These are phyloP conservation scores for Pisolithus marmoratus DNA, from an alignment of 768 basidiomycete species.

Conservation along the genomic window DNA sequence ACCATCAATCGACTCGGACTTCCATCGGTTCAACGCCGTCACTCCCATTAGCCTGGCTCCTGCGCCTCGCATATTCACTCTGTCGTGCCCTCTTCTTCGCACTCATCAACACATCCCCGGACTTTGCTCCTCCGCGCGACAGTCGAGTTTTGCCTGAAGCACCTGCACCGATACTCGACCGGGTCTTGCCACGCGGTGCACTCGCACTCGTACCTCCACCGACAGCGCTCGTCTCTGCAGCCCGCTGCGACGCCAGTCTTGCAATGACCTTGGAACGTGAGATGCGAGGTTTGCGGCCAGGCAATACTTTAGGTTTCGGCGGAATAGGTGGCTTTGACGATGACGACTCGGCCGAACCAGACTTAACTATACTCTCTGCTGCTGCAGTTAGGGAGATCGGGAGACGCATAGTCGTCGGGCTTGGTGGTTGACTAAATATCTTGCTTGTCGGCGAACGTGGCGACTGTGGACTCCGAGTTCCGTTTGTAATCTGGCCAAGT, in stretches of 20 bases:
- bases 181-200: slow-evolving; percentile 25
- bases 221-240: slow-evolving; percentile 22
- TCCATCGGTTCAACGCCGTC: slow-evolving; percentile 6
- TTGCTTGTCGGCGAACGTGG: slow-evolving; percentile 20
- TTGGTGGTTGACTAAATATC: slow-evolving; percentile 53
- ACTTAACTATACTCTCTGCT: slow-evolving; percentile 21
- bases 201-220: slow-evolving; percentile 6
- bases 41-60: slow-evolving; percentile 34
- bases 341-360: slow-evolving; percentile 1
- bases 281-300: slow-evolving; percentile 65
- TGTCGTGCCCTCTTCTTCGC: slow-evolving; percentile 71
- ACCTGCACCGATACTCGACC: slow-evolving; percentile 49
- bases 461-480: slow-evolving; percentile 15
- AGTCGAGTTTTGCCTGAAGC: slow-evolving; percentile 19
- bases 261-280: slow-evolving; percentile 80
- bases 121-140: slow-evolving; percentile 20
- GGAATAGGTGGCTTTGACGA: slow-evolving; percentile 13
- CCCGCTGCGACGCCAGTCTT: slow-evolving; percentile 66
- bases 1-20: slow-evolving; percentile 3
- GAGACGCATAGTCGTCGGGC: slow-evolving; percentile 21
- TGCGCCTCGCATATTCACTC: slow-evolving; percentile 65
- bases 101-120: slow-evolving; percentile 46
- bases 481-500: slow-evolving; percentile 32
- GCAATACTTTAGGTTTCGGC: slow-evolving; percentile 25
- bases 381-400: slow-evolving; percentile 26